These are phyloP conservation scores for Physcomitrellopsis africana DNA, from an alignment of 225 moss, liverwort and hornwort genomes.

Conservation along the genomic window DNA sequence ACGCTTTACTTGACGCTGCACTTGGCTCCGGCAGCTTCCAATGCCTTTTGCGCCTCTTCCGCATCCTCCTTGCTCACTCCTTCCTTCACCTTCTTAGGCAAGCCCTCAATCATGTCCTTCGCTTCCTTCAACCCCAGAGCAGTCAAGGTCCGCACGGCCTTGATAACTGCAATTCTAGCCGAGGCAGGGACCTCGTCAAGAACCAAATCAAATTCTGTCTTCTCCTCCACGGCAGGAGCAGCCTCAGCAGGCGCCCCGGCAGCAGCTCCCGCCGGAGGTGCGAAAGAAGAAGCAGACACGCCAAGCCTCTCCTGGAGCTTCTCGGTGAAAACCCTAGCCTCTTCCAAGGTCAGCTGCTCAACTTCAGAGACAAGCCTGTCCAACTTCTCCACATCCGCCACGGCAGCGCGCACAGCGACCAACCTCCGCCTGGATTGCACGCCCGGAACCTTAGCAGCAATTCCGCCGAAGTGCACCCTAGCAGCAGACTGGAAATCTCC, in stretches of 20 bases:
- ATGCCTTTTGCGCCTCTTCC: slow-evolving; percentile 70
- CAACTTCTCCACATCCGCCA: slow-evolving; percentile 50
- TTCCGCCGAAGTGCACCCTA: slow-evolving; percentile 29
- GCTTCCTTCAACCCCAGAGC: slow-evolving; percentile 87
- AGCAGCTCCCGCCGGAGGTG: slow-evolving; percentile 51
- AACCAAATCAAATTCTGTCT: slow-evolving; percentile 77
- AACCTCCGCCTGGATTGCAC: slow-evolving; percentile 2
- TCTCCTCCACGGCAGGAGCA: slow-evolving; percentile 81
- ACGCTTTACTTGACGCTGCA: slow-evolving; percentile 65
- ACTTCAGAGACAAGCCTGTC: slow-evolving; percentile 60
- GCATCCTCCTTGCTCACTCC: slow-evolving; percentile 77
- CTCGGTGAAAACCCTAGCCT: slow-evolving; percentile 68
- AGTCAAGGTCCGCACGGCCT: slow-evolving; percentile 74
- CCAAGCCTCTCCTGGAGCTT: slow-evolving; percentile 71
- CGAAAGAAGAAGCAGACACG: slow-evolving; percentile 62
- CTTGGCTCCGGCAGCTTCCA: slow-evolving; percentile 80
- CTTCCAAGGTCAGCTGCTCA: slow-evolving; percentile 56
- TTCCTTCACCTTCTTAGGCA: slow-evolving; percentile 91
- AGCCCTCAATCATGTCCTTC: slow-evolving; percentile 88
- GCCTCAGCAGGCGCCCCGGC: slow-evolving; percentile 62
- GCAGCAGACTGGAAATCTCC: slow-evolving; percentile 33
- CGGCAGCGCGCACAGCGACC: slow-evolving; percentile 40
- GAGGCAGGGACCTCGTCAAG: slow-evolving; percentile 67
- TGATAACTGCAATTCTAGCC: slow-evolving; percentile 78
- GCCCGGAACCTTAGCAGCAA: neutral